These are phyloP conservation scores for Penicillium arizonense DNA, from an alignment of 495 filamentous ascomycete species.

Conservation along the genomic window DNA sequence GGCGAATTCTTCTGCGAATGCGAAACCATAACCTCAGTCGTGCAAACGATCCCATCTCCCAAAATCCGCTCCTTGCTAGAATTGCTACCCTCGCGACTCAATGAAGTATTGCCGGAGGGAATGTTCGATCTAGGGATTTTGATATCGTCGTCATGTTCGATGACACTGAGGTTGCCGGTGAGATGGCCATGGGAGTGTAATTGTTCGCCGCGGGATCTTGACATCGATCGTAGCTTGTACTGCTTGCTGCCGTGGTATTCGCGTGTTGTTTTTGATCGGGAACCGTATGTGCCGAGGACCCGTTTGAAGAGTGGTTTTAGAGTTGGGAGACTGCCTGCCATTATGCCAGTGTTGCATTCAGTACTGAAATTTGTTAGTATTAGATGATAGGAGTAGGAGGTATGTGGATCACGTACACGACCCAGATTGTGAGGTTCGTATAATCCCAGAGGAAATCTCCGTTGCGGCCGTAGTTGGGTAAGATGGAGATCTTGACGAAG, in stretches of 20 bases:
- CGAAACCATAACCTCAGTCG: slow-evolving; percentile 22
- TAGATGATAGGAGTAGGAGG: slow-evolving; percentile 4
- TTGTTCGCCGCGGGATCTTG: slow-evolving; percentile 3
- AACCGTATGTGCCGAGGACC: slow-evolving; percentile 24
- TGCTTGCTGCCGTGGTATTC: slow-evolving; percentile 12
- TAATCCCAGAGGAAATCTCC: slow-evolving; percentile 49
- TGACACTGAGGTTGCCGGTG: not conserved
- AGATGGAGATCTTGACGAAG: slow-evolving; percentile 43
- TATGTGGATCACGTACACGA: slow-evolving; percentile 13
- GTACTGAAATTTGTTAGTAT: slow-evolving; percentile 13
- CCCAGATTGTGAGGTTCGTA: slow-evolving; percentile 23
- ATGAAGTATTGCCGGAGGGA: slow-evolving; percentile 1
- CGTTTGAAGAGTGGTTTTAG: slow-evolving; percentile 42
- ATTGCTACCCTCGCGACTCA: slow-evolving; percentile 7
- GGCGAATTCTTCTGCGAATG: not conserved
- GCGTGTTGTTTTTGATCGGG: slow-evolving; percentile 13
- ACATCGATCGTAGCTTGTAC: slow-evolving; percentile 14
- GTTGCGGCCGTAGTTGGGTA: slow-evolving; percentile 34
- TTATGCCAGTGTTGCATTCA: slow-evolving; percentile 41
- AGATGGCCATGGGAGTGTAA: not conserved
- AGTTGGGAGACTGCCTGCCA: slow-evolving; percentile 42
- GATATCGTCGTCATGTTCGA: not conserved
- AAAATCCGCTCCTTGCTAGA: slow-evolving; percentile 24
- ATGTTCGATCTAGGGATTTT: not conserved
- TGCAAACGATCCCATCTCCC: slow-evolving; percentile 15